Evolutionary conservation across 2,329 filamentous ascomycete species (phyloP), one percentile per base, ranked within the genome.

Genomic region (Microcyclospora tardicrescens): DNA sequence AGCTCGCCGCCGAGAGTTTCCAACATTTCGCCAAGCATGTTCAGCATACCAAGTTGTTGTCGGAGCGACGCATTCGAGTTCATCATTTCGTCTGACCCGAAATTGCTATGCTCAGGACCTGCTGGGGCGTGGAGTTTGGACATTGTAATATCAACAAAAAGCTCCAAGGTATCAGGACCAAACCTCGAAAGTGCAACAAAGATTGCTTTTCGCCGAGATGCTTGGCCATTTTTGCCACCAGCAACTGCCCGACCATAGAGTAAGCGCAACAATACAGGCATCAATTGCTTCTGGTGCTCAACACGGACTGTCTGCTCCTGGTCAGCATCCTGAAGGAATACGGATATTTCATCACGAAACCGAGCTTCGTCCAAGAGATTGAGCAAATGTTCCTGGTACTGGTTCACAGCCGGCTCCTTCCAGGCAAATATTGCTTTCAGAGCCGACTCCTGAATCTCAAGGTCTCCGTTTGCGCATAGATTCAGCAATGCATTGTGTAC

Each of bases 331-430:
- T 54, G 54, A 38, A 98, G 72, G 47, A 98, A 81, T 4, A 91
- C 77, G 0, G 85, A 81, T n/a, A 98, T 71, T 57, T 96, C 89
- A 53, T 96, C 91, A 54, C 86, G 84, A 63, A 96, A 94, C 35
- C 84, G 75, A 16, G 83, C 79, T 45, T 96, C 91, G 48, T 98
- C 91, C 8, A 96, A 72, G 2, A 98, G 68, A 50, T 85, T 87
- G 44, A 85, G 72, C 16, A 98, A 63, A 49, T 87, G 84, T 49
- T 95, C 86, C 51, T 86, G 77, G 54, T 96, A 94, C 1, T 78
- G 71, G 43, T 72, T 72, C 36, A 98, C 68, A 8, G 72, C 77
- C 2, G 79, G 71, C 41, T 82, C 75, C 58, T 94, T 96, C 89
- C 91, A 98, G 0, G 85, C 76, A 37, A 95, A 69, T 6, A 98